phyloP scores from a whole-genome alignment of 78 protist species.

The Dictyostelium capitatum region DNA sequence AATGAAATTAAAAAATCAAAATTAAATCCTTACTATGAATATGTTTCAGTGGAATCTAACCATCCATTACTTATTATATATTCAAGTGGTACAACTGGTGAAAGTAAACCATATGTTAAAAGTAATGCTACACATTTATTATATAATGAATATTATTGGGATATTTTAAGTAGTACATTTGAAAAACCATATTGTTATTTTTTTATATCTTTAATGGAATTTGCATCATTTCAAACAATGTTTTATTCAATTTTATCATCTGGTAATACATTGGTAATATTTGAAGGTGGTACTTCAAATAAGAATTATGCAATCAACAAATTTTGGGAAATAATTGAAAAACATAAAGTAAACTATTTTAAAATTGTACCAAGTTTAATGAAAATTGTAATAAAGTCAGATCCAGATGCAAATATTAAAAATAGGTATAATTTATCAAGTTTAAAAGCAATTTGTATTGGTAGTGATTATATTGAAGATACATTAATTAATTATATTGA shows the following conservation, averaged over 20 bases:
- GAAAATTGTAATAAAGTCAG: too few relatives aligned
- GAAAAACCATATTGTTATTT: too few relatives aligned
- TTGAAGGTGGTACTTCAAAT: conserved; percentile 57
- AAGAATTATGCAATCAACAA: conserved; percentile 37
- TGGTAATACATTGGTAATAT: conserved; percentile 74
- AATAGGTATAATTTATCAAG: neutral
- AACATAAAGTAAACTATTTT: conserved; percentile 26
- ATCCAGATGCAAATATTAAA: too few relatives aligned
- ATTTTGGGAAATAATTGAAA: conserved; percentile 55
- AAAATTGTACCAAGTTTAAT: too few relatives aligned
- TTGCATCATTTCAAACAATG: conserved; percentile 48
- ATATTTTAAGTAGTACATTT: neutral
- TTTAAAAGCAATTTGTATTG: neutral
- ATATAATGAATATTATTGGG: too few relatives aligned
- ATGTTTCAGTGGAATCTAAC: neutral
- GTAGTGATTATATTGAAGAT: neutral
- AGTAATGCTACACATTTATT: conserved; percentile 6
- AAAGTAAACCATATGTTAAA: neutral
- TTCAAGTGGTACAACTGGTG: conserved; percentile 24
- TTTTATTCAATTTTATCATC: neutral
- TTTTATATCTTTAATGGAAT: neutral
- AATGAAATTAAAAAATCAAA: neutral
- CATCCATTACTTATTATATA: conserved; percentile 1
- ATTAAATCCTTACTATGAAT: conserved; percentile 1
- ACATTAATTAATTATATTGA: neutral